A percentile compares a stretch with the other conserved stretches of the same genome.
These are phyloP conservation scores for Ceratorhiza oryzae-sativae DNA, from an alignment of 1,284 basidiomycete genomes.

Conservation along the genomic window DNA sequence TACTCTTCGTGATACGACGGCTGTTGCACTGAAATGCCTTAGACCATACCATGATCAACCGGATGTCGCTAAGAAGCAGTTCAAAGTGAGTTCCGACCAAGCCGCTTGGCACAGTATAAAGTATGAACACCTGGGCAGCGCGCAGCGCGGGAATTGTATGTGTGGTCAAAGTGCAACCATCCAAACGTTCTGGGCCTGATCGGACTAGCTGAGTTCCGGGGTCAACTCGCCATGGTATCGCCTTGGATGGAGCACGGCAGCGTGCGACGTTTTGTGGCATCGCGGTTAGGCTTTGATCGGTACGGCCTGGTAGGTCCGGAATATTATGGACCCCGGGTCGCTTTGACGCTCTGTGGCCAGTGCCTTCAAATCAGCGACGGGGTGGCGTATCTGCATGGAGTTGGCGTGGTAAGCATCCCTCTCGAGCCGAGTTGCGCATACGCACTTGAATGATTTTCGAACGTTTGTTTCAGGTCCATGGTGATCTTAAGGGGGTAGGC, in stretches of 20 bases:
- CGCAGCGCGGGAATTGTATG: conserved; percentile 19
- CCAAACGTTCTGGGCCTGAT: background rate
- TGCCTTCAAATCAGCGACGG: conserved; percentile 15
- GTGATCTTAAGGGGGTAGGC: conserved; percentile 24
- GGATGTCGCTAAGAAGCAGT: too few species aligned
- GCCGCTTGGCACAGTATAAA: too few species aligned
- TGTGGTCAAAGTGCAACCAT: conserved; percentile 17
- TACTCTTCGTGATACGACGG: too few species aligned
- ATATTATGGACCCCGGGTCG: too few species aligned
- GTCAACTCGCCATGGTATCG: conserved; percentile 14
- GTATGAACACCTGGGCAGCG: background rate
- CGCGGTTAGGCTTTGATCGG: too few species aligned
- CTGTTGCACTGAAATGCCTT: too few species aligned
- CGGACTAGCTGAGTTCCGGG: conserved; percentile 2
- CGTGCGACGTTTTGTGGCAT: too few species aligned
- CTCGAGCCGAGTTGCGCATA: background rate
- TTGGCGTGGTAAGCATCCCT: background rate
- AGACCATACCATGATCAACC: too few species aligned
- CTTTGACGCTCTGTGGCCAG: too few species aligned
- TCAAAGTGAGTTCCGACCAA: too few species aligned
- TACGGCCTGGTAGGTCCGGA: too few species aligned
- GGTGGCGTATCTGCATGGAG: background rate
- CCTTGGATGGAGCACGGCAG: background rate
- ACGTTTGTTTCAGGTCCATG: background rate
- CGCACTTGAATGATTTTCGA: background rate